Evolutionary conservation across 1,284 basidiomycete genomes (phyloP).

Genomic region (Cutaneotrichosporon spelunceum): DNA sequence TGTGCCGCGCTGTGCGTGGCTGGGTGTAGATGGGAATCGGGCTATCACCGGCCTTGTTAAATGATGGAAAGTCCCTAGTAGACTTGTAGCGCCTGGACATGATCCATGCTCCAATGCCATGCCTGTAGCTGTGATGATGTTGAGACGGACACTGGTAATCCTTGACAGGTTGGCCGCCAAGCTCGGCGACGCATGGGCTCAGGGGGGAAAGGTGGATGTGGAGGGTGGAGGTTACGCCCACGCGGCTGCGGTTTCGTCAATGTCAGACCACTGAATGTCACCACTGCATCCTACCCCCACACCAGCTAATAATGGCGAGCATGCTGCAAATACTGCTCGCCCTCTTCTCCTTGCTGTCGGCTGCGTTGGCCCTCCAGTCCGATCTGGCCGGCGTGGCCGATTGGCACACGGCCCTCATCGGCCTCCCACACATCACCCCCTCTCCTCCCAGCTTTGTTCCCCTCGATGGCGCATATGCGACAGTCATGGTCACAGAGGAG

Average conservation of each 20-base stretch:
- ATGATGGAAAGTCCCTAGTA: not conserved
- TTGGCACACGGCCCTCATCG: conserved; percentile 75
- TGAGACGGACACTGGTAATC: no score
- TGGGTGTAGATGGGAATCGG: not conserved
- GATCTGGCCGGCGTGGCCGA: conserved; percentile 70
- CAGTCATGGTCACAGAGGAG: conserved; percentile 64
- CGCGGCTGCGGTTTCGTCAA: not conserved
- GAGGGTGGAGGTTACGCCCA: conserved; percentile 7
- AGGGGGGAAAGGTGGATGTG: not conserved
- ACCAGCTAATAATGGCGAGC: conserved; percentile 1
- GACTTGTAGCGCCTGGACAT: conserved; percentile 5
- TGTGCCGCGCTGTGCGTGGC: conserved; percentile 1
- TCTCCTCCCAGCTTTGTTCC: conserved; percentile 46
- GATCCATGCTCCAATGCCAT: not conserved
- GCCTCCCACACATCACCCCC: conserved; percentile 59
- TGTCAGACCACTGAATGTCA: not conserved
- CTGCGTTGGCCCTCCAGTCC: conserved; percentile 30
- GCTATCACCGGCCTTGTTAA: not conserved
- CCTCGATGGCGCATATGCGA: conserved; percentile 18
- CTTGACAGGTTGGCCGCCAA: not conserved
- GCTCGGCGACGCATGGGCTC: not conserved
- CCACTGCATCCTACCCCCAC: not conserved
- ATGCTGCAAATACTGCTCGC: conserved; percentile 7
- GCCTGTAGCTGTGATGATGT: not conserved
- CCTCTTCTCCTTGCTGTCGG: conserved; percentile 13